Conservation (phyloP, 2,329 filamentous ascomycete genomes). For the Aspergillus tamarii region DNA sequence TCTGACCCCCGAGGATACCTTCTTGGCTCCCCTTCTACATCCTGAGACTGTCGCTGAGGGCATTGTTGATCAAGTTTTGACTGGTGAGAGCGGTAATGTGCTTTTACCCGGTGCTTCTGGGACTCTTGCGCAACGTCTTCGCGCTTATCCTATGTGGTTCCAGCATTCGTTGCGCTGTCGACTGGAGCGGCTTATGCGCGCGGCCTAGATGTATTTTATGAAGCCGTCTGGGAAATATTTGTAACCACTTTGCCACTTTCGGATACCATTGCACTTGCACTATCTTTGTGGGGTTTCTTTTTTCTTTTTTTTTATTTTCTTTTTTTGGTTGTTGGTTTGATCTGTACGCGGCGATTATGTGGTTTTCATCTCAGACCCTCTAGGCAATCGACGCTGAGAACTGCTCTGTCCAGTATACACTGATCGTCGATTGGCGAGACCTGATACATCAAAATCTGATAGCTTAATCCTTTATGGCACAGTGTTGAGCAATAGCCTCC, state of each 20-base stretch:
- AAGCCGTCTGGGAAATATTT: too few species aligned
- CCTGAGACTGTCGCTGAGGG: not conserved
- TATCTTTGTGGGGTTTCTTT: too few species aligned
- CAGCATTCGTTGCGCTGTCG: not conserved
- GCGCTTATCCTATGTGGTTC: not conserved
- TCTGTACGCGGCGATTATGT: not conserved
- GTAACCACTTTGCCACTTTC: not conserved
- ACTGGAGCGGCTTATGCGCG: not conserved
- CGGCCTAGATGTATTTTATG: not conserved
- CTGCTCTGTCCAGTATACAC: not conserved
- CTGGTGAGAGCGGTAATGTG: not conserved
- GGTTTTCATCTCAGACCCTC: not conserved
- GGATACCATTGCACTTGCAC: not conserved
- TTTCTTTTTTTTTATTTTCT: too few species aligned
- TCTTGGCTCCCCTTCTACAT: not conserved
- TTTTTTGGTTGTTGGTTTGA: not conserved
- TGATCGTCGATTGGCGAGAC: not conserved
- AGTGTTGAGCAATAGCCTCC: too few species aligned
- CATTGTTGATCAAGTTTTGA: not conserved
- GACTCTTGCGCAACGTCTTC: not conserved
- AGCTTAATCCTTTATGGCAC: not conserved
- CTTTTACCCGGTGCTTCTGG: not conserved
- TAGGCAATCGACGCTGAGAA: not conserved
- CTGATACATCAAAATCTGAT: not conserved
- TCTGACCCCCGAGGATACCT: not conserved